Percentiles rank a stretch among this genome's conserved stretches.
phyloP scores from a whole-genome alignment of 306 rosid genomes.

The Elaeagnus macrophylla region DNA sequence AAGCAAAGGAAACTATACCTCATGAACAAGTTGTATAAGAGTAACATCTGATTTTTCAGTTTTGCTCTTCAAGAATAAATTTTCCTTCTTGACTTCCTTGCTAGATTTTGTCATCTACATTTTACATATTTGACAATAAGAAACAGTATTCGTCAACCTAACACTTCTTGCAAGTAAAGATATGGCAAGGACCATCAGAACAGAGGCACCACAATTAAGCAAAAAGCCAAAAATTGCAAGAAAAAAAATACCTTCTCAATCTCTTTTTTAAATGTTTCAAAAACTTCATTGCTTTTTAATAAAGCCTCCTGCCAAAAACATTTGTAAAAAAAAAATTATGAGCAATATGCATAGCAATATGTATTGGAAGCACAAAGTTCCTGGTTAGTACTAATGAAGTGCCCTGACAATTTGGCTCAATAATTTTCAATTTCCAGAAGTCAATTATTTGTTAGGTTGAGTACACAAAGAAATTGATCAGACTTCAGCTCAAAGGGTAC shows the following conservation, averaged over 20 bases:
- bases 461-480: neutral
- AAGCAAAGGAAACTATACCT: conserved; percentile 39
- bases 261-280: conserved; percentile 86
- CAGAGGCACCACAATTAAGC: conserved; percentile 12
- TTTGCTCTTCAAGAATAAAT: conserved; percentile 82
- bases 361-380: neutral
- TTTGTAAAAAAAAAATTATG: neutral
- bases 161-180: conserved; percentile 3
- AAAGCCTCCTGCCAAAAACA: conserved; percentile 66
- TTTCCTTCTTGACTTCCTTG: conserved; percentile 95
- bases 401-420: neutral
- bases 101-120: conserved; percentile 82
- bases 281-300: conserved; percentile 80
- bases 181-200: conserved; percentile 10
- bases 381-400: conserved; percentile 2
- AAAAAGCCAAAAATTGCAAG: conserved; percentile 14
- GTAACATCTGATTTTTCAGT: conserved; percentile 75
- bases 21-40: conserved; percentile 74
- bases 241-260: conserved; percentile 64
- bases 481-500: neutral
- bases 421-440: neutral
- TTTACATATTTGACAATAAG: conserved; percentile 22
- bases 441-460: conserved; percentile 2
- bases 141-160: conserved; percentile 14
- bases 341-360: conserved; percentile 3